phyloP scores from a whole-genome alignment of 257 asterid genomes.

The Eustoma russellianum region DNA sequence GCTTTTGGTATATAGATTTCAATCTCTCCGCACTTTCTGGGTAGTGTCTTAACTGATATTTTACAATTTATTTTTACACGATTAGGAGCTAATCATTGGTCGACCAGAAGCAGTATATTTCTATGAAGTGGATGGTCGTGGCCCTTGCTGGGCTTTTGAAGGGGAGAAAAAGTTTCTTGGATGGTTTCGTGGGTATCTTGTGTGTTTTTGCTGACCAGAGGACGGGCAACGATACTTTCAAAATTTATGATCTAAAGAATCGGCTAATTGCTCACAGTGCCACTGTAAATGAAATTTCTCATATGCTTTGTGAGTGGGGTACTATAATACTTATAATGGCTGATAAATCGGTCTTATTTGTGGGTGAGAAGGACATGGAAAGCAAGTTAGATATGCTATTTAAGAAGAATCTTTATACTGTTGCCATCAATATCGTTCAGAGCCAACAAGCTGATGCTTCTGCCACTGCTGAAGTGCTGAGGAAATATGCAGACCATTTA shows the following conservation, averaged over 20 bases:
- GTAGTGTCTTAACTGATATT: constrained; percentile 5
- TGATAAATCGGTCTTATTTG: constrained; percentile 68
- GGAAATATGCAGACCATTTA: constrained; percentile 92
- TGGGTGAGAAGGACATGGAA: constrained; percentile 98
- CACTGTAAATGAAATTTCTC: constrained; percentile 67
- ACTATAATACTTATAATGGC: constrained; percentile 71
- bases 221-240: constrained; percentile 63
- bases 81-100: constrained; percentile 88
- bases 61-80: constrained; percentile 6
- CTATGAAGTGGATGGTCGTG: constrained; percentile 95
- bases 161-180: constrained; percentile 88
- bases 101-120: constrained; percentile 92
- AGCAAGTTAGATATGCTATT: constrained; percentile 95
- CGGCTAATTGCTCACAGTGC: constrained; percentile 78
- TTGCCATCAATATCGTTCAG: constrained; percentile 89
- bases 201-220: constrained; percentile 81
- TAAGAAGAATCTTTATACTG: constrained; percentile 87
- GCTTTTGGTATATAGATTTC: constrained; percentile 1
- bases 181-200: constrained; percentile 94
- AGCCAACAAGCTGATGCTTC: constrained; percentile 97
- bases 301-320: constrained; percentile 99
- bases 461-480: constrained; percentile 90
- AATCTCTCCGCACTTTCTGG: background rate
- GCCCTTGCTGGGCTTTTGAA: constrained; percentile 99
- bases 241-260: constrained; percentile 84